Evolutionary conservation across 2,329 filamentous ascomycete species (phyloP), one percentile per base, ranked within the genome.

Genomic region (Colletotrichum sp.): DNA sequence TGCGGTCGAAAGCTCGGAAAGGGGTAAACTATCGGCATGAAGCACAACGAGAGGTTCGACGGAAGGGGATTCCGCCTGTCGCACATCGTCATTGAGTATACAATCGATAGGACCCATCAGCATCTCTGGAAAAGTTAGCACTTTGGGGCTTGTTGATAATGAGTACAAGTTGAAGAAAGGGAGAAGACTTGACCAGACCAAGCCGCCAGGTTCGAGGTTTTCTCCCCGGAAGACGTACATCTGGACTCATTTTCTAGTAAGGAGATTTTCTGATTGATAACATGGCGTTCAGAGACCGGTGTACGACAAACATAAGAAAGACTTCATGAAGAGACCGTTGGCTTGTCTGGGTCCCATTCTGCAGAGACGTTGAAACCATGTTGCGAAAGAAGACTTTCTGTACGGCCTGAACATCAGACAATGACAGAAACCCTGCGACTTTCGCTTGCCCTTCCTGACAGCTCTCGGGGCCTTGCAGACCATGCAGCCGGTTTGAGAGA

Each of bases 1-100:
- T 52, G 44, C 44, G 0, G 44, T 52, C 44, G 44, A 21, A 21
- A 21, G 44, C n/a, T 13, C n/a, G 44, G 1, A 52, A 1, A 13
- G n/a, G 44, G n/a, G 21, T 52, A 21, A 10, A 12, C 18, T n/a
- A 52, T 52, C 44, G 44, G 3, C 44, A 0, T 52, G 44, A 13
- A 52, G 44, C 44, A 2, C 44, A 21, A 7, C n/a, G 44, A 52
- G 44, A 21, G 10, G n/a, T 21, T 52, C 12, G 2, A 6, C 3
- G n/a, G 44, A 52, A 21, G n/a, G 7, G 10, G 0, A 18, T 21
- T 21, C 21, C 6, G n/a, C 4, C 10, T 21, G 4, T 24, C n/a
- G 7, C 3, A 21, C 3, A 52, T 8, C 12, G 7, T 3, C n/a
- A 21, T 21, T 5, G n/a, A 52, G n/a, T 52, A 52, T 3, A 21